Percentiles rank a stretch among this genome's conserved stretches.
phyloP scores from a whole-genome alignment of 2,329 filamentous ascomycete species.

The Ceratocystis cacaofunesta region DNA sequence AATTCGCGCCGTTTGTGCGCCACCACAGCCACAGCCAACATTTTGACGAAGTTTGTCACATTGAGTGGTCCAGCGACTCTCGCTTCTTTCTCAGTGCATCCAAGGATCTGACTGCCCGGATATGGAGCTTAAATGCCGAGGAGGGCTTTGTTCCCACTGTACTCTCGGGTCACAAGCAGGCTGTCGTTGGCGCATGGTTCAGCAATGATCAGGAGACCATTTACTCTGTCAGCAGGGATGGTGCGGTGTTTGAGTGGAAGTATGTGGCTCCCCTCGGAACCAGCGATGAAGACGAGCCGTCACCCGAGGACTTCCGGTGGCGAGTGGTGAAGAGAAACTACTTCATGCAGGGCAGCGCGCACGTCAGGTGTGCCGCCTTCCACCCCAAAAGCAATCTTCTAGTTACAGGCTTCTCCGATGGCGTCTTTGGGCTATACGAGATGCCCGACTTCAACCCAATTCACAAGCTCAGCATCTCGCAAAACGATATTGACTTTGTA shows the following conservation, averaged over 20 bases:
- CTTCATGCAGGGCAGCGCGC: conserved; percentile 81
- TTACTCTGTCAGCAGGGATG: conserved; percentile 92
- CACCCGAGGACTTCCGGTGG: conserved; percentile 54
- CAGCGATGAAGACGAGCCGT: conserved; percentile 37
- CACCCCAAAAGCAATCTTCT: conserved; percentile 77
- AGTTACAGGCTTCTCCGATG: conserved; percentile 92
- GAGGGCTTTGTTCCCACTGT: conserved; percentile 83
- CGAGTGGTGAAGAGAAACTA: conserved; percentile 82
- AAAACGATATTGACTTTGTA: conserved; percentile 90
- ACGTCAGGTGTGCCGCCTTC: conserved; percentile 79
- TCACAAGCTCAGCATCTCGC: conserved; percentile 82
- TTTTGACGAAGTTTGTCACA: conserved; percentile 70
- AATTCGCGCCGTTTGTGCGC: conserved; percentile 87
- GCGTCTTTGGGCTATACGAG: conserved; percentile 86
- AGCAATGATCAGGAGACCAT: conserved; percentile 88
- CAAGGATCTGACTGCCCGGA: conserved; percentile 79
- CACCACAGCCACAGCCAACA: conserved; percentile 78
- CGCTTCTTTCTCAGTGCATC: conserved; percentile 86
- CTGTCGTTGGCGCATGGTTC: conserved; percentile 90
- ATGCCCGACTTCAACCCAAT: conserved; percentile 93
- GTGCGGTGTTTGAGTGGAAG: conserved; percentile 89
- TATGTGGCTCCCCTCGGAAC: conserved; percentile 39
- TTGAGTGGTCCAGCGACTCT: conserved; percentile 94
- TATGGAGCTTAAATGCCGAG: conserved; percentile 86
- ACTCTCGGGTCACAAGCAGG: conserved; percentile 78